These are phyloP conservation scores for Stentor roeselii DNA, from an alignment of 73 alveolate species.

Conservation along the genomic window DNA sequence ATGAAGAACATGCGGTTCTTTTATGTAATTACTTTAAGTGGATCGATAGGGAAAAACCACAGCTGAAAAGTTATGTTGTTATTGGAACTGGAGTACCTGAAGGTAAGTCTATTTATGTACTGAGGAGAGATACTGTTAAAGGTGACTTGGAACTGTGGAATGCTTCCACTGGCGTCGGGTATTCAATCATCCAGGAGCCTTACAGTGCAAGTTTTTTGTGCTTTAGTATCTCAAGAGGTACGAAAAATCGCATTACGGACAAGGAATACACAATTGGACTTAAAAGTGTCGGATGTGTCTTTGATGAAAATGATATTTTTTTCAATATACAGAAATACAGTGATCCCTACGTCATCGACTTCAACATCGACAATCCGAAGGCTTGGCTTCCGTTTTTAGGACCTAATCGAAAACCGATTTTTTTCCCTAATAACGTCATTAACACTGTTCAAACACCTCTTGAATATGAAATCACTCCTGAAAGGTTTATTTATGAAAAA, in stretches of 20 bases:
- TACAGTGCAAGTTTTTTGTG: slow-evolving; percentile 63
- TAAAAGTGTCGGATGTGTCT: slow-evolving; percentile 87
- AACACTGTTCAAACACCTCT: slow-evolving; percentile 69
- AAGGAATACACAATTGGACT: slow-evolving; percentile 86
- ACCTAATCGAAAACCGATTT: slow-evolving; percentile 54
- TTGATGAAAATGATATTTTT: slow-evolving; percentile 88
- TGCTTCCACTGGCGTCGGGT: slow-evolving; percentile 91
- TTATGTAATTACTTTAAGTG: slow-evolving; percentile 95
- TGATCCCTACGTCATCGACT: slow-evolving; percentile 89
- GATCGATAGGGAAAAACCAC: slow-evolving; percentile 77
- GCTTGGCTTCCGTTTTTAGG: slow-evolving; percentile 90
- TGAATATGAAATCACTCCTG: slow-evolving; percentile 65
- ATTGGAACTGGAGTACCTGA: slow-evolving; percentile 99
- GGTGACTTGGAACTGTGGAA: slow-evolving; percentile 96
- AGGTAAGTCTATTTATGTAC: slow-evolving; percentile 95
- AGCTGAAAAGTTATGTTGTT: slow-evolving; percentile 77
- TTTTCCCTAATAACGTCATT: slow-evolving; percentile 63
- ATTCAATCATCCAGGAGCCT: slow-evolving; percentile 78
- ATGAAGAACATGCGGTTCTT: slow-evolving; percentile 98
- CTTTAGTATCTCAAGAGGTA: slow-evolving; percentile 77
- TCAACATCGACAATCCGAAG: slow-evolving; percentile 72
- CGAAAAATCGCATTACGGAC: slow-evolving; percentile 52
- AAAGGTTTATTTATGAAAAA: slow-evolving; percentile 45
- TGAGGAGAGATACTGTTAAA: slow-evolving; percentile 70
- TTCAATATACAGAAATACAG: slow-evolving; percentile 72